Base-by-base conservation (phyloP, 1,139 yeast species). In the Suhomyces taliae region DNA sequence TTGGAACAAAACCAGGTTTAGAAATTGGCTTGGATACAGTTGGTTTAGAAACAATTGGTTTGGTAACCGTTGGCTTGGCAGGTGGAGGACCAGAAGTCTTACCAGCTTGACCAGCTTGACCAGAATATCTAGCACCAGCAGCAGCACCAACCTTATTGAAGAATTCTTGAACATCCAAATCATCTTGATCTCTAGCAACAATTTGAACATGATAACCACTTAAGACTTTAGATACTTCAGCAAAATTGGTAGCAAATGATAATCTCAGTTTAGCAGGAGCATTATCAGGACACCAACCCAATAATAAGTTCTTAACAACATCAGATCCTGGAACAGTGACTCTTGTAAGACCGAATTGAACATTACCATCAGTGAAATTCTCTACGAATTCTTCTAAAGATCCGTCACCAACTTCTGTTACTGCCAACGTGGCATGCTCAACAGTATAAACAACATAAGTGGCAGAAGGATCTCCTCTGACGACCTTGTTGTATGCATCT, bases 231-330 rank as follows among this genome's bases (percentile, higher is more conserved):
- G 91, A 81, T 12, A 87, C 87, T 37, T 83, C 87, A 39, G 89
- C 89, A 56, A 86, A 84, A 66, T 87, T 87, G 53, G 82, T 70
- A 27, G 91, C 90, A 67, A 84, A 87, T 2, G 90, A 83, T 48
- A 88, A 79, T 58, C 90, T 78, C 36, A 85, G 76, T 64, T 84
- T 86, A 58, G 87, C 73, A 7, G 91, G 88, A n/a, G 91, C 84
- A 48, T 85, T 82, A 64, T 87, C 93, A 7, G 95, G 93, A 70
- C 96, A 88, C 97, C 97, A 93, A 44, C 98, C 98, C 44, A 93
- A 76, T 47, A 93, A 75, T 41, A 91, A 81, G 57, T 87, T 77
- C 72, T 95, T 95, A 58, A 82, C 80, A 36, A 93, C 91, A 57
- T 87, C 95, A 2, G 95, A 85, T 35, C 95, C 95, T 44, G 95